These are phyloP conservation scores for Hibiscus tridactylites DNA, from an alignment of 345 rosid genomes.

Conservation along the genomic window DNA sequence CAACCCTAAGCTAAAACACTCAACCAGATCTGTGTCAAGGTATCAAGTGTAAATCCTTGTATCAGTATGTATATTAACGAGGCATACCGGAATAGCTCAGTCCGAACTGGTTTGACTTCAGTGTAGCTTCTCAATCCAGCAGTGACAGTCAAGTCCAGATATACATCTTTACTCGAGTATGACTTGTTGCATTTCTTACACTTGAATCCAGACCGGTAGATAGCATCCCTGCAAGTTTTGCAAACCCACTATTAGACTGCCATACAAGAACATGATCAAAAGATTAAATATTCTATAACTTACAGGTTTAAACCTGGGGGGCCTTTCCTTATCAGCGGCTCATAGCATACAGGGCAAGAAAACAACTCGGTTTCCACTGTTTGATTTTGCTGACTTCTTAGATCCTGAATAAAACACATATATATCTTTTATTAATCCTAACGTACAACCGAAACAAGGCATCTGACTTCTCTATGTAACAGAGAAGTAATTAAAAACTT, in stretches of 20 bases:
- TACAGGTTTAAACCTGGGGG: constrained; percentile 87
- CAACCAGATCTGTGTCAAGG: neutral
- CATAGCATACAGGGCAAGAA: constrained; percentile 80
- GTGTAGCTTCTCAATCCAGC: constrained; percentile 53
- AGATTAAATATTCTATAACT: constrained; percentile 17
- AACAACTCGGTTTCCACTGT: constrained; percentile 45
- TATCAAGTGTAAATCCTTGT: neutral
- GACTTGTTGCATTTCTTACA: constrained; percentile 71
- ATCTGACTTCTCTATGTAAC: neutral
- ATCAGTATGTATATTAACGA: neutral
- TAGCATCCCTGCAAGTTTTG: constrained; percentile 53
- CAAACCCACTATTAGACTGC: neutral
- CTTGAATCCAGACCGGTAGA: constrained; percentile 86
- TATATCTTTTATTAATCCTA: neutral
- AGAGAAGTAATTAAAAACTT: neutral
- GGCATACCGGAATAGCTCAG: constrained; percentile 75
- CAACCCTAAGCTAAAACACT: neutral
- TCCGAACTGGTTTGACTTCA: constrained; percentile 61
- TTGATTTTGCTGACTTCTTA: constrained; percentile 25
- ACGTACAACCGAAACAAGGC: neutral
- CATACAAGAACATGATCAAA: neutral
- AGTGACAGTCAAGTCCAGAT: constrained; percentile 73
- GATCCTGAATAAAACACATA: constrained; percentile 23
- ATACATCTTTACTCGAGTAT: constrained; percentile 74
- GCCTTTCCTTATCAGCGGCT: constrained; percentile 80